Base-by-base conservation (phyloP, 805 yeast species). In the Candida rishiriensis region DNA sequence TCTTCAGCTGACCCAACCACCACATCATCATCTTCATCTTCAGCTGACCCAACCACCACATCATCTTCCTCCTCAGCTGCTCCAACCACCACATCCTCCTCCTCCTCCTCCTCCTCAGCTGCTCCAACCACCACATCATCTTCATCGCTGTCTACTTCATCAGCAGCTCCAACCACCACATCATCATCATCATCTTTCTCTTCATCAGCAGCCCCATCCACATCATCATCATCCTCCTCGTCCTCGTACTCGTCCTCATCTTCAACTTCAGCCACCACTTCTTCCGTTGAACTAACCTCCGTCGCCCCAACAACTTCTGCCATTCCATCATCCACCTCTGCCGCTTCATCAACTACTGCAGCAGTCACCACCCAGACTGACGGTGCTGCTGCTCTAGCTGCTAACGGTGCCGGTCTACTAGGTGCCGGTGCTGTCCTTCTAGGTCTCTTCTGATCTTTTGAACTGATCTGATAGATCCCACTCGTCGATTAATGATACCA, bases 91-190 rank as follows among this genome's bases (percentile, higher is more conserved):
- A n/a, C n/a, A n/a, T n/a, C 52, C 73, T 44, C 71, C 15, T 39
- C 69, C 10, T 41, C 70, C 10, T 45, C 72, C 10, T 42, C 72
- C 11, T 45, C 70, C 7, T 41, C 69, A 16, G 43, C 67, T 9
- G 41, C 69, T 17, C 41, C 68, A 8, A 42, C 70, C 6, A 38
- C 67, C n/a, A 31, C 65, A 9, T 41, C 65, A 10, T 41, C 65
- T 7, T 32, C 63, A n/a, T 36, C 66, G 15, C 41, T 63, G 13
- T 39, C 64, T 14, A 14, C 64, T 9, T 37, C 63, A n/a, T 43
- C 66, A 8, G 43, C 66, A 14, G 41, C 43, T 3, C 36, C 53
- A 9, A 18, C 63, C 2, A 29, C 61, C 3, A 39, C 66, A n/a
- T 39, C 67, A 13, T 39, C 69, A 13, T 43, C 65, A 15, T 42